Evolutionary conservation across 1,139 yeast species (phyloP).

Genomic region (Ogataea hybrid): DNA sequence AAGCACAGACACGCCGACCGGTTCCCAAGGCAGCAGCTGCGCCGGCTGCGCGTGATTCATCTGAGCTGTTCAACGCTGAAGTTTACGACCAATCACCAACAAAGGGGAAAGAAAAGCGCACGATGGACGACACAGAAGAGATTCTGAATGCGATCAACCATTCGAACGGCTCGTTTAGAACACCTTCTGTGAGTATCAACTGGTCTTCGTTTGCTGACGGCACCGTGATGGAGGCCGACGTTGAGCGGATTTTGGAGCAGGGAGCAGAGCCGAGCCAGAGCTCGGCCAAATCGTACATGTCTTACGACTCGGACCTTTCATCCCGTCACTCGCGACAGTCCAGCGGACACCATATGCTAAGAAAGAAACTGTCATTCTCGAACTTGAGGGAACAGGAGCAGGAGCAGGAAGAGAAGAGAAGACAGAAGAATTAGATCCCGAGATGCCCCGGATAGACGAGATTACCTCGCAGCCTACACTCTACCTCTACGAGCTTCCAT

Average conservation of each 20-base stretch:
- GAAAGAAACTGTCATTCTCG: conserved; percentile 6
- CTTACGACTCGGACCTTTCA: conserved; percentile 7
- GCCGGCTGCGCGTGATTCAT: neutral
- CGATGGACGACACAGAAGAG: conserved; percentile 15
- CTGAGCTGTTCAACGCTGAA: conserved; percentile 2
- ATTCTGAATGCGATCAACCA: conserved; percentile 15
- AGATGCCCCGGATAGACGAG: neutral
- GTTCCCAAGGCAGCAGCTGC: neutral
- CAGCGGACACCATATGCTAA: conserved; percentile 2
- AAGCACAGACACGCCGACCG: conserved; percentile 8
- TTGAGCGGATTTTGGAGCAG: conserved; percentile 2
- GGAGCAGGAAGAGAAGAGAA: neutral
- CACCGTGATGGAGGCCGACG: conserved; percentile 8
- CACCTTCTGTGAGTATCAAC: conserved; percentile 33
- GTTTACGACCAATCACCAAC: conserved; percentile 9
- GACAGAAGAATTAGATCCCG: neutral
- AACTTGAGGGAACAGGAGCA: neutral
- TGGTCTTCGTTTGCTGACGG: conserved; percentile 33
- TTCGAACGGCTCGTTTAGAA: conserved; percentile 27
- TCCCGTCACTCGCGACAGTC: conserved; percentile 2
- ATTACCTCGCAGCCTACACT: conserved; percentile 38
- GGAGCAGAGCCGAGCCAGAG: neutral
- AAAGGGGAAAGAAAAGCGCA: conserved; percentile 5
- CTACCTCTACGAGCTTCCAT: conserved; percentile 14
- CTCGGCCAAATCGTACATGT: conserved; percentile 4